A percentile compares a stretch with the other conserved stretches of the same genome.
Evolutionary conservation across 2,329 filamentous ascomycete species (phyloP).

Genomic region (Phialemonium atrogriseum): DNA sequence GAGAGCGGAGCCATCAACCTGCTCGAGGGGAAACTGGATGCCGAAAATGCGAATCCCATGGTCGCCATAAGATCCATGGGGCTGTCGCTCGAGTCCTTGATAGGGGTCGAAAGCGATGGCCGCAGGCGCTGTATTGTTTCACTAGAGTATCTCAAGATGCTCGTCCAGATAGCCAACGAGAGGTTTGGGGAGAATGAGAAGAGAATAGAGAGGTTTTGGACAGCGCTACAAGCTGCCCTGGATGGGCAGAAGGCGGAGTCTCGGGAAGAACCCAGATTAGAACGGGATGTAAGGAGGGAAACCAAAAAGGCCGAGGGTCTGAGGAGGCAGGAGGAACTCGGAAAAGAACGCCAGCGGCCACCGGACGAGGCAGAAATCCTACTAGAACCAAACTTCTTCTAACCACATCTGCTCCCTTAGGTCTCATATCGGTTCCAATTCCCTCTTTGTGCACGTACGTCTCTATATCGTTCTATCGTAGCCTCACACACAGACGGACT

Average conservation of each 20-base stretch:
- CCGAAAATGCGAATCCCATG: slow-evolving; percentile 49
- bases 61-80: slow-evolving; percentile 82
- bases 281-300: slow-evolving; percentile 39
- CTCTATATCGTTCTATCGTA: no score
- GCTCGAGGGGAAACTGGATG: slow-evolving; percentile 18
- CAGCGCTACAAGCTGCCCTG: slow-evolving; percentile 33
- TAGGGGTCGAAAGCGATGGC: slow-evolving; percentile 47
- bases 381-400: slow-evolving; percentile 7
- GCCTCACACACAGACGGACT: no score
- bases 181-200: slow-evolving; percentile 62
- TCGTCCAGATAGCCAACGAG: slow-evolving; percentile 66
- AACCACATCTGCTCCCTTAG: neutral
- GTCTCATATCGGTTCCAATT: no score
- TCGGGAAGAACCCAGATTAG: slow-evolving; percentile 46
- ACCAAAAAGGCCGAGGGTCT: slow-evolving; percentile 53
- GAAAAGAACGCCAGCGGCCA: slow-evolving; percentile 10
- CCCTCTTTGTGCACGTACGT: no score
- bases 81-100: slow-evolving; percentile 70
- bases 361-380: slow-evolving; percentile 5
- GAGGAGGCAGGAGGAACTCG: slow-evolving; percentile 36
- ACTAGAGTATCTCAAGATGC: slow-evolving; percentile 55
- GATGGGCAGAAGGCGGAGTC: slow-evolving; percentile 24
- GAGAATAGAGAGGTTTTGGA: slow-evolving; percentile 57
- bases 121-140: slow-evolving; percentile 44
- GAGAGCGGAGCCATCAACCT: slow-evolving; percentile 79